Percentiles rank a stretch among this genome's conserved stretches.
These are phyloP conservation scores for Pisolithus microcarpus DNA, from an alignment of 768 basidiomycete genomes.

Conservation along the genomic window DNA sequence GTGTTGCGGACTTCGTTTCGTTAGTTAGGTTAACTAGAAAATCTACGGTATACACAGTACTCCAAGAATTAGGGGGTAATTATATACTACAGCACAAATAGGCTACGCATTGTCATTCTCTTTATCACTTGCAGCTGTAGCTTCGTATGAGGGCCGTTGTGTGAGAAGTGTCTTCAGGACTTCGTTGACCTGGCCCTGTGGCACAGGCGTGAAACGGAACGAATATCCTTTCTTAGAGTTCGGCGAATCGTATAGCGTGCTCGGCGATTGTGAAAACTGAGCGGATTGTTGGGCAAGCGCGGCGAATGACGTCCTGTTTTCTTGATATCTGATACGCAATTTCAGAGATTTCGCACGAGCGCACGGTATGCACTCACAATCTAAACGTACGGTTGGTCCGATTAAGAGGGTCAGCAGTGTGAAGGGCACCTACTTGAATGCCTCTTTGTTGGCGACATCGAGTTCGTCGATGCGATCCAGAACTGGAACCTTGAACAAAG, in stretches of 20 bases:
- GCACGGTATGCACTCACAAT: conserved; percentile 31
- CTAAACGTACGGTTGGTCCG: conserved; percentile 16
- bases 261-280: conserved; percentile 67
- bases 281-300: conserved; percentile 75
- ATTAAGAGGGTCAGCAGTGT: too few relatives aligned
- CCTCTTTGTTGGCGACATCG: conserved; percentile 77
- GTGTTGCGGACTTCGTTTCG: too few relatives aligned
- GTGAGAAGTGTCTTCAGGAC: conserved; percentile 18
- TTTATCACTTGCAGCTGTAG: neutral
- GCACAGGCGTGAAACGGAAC: conserved; percentile 52
- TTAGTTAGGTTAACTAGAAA: too few relatives aligned
- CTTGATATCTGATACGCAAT: conserved; percentile 45
- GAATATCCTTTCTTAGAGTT: conserved; percentile 47
- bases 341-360: neutral
- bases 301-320: conserved; percentile 68
- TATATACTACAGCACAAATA: neutral
- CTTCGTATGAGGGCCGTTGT: neutral
- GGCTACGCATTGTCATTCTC: neutral
- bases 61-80: neutral
- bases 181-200: conserved; percentile 38
- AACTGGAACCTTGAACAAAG: conserved; percentile 70
- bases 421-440: conserved; percentile 52
- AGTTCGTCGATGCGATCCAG: conserved; percentile 61
- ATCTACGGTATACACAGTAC: neutral
- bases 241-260: conserved; percentile 68